A percentile compares a stretch with the other conserved stretches of the same genome.
phyloP scores from a whole-genome alignment of 495 filamentous ascomycete genomes.

The Physcia stellaris region DNA sequence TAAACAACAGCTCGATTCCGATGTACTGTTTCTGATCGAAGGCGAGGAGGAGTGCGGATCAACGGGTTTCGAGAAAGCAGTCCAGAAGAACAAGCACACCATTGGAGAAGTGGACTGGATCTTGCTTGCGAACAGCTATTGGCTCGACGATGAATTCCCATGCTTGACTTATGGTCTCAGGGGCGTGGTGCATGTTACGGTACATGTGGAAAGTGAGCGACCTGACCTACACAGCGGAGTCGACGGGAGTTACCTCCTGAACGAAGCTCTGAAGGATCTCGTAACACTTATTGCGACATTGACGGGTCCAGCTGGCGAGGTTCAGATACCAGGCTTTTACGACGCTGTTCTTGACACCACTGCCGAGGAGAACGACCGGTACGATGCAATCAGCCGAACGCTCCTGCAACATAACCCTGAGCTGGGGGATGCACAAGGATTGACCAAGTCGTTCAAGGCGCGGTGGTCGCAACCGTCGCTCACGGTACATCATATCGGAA shows the following conservation, averaged over 20 bases:
- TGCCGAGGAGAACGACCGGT: conserved; percentile 62
- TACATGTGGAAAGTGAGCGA: conserved; percentile 69
- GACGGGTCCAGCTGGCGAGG: conserved; percentile 47
- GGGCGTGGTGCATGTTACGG: conserved; percentile 87
- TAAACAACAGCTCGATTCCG: conserved; percentile 62
- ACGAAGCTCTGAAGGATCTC: conserved; percentile 84
- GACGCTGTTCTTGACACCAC: conserved; percentile 67
- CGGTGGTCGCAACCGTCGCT: conserved; percentile 93
- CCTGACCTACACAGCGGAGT: conserved; percentile 93
- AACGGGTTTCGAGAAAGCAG: conserved; percentile 69
- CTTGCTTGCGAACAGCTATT: conserved; percentile 90
- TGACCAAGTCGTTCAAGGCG: conserved; percentile 72
- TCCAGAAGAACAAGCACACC: conserved; percentile 61
- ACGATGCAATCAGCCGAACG: conserved; percentile 66
- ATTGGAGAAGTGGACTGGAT: conserved; percentile 92
- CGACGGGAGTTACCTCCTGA: conserved; percentile 75
- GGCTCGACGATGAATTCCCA: conserved; percentile 89
- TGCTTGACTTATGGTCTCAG: conserved; percentile 90
- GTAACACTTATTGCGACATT: conserved; percentile 67
- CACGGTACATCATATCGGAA: conserved; percentile 73
- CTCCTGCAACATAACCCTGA: conserved; percentile 58
- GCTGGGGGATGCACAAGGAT: conserved; percentile 47
- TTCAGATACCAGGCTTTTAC: conserved; percentile 65
- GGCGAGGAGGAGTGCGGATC: conserved; percentile 95
- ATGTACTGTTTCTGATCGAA: conserved; percentile 88